Evolutionary conservation across 2,329 filamentous ascomycete genomes (phyloP), one percentile per base, ranked within the genome.

Genomic region (Akanthomyces lecanii): DNA sequence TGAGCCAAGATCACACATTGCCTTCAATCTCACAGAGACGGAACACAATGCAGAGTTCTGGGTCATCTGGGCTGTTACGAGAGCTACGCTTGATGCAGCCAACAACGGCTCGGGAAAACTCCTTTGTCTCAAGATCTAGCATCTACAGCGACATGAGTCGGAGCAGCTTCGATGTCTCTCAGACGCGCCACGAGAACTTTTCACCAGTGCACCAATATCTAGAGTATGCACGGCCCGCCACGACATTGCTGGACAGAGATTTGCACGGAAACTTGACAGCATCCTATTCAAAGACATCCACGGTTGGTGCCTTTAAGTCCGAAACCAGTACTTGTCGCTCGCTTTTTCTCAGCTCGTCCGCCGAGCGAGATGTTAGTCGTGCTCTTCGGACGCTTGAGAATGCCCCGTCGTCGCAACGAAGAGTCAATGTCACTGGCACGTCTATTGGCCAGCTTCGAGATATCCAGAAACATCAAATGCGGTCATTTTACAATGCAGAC

Each of bases 301-400:
- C 70, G 64, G 74, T 55, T 40, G 44, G 30, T 21, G 51, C 51
- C 18, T 40, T 42, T 1, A 40, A 33, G 40, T 55, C 60, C 10
- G 51, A 55, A 5, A 40, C 30, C 11, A 62, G 60, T n/a, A 48
- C 60, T n/a, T 62, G 51, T 36, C 51, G 51, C 42, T 62, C 60
- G 11, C 33, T 62, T 11, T 62, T 62, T 40, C 60, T 62, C 44
- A 62, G 60, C 33, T 51, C 60, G 6, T 62, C 60, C 7, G 60
- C 73, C 62, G 79, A 82, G 64, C 72, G 75, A 61, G 77, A 82
- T 12, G 73, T 81, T 16, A 81, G 77, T 61, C 72, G 67, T 28
- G 75, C 73, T 8, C 73, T 81, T 23, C 73, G 72, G 33, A 71
- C 69, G 23, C 64, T 72, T 25, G 70, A 63, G 4, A 69, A 68